Evolutionary conservation across 192 early-diverging fungal genomes (phyloP).

Genomic region (Coemansia sp.): DNA sequence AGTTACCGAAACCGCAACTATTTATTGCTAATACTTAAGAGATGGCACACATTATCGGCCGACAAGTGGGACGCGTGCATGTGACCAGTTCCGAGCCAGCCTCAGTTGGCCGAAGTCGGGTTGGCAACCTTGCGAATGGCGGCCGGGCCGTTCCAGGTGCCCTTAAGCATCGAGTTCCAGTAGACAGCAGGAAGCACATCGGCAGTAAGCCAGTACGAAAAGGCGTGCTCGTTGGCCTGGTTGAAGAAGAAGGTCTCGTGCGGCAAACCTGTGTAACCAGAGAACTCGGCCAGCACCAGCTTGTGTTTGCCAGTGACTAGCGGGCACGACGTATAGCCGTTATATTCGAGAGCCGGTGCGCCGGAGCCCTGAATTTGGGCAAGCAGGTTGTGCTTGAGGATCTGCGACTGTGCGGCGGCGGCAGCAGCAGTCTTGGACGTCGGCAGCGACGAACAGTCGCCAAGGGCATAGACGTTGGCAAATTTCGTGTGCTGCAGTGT

Average conservation of each 20-base stretch:
- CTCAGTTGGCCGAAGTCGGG: constrained; percentile 31
- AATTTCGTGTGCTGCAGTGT: constrained; percentile 78
- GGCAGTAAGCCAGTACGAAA: constrained; percentile 70
- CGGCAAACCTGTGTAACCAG: constrained; percentile 66
- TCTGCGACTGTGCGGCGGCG: constrained; percentile 73
- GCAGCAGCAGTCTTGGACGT: constrained; percentile 90
- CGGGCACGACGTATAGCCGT: constrained; percentile 83
- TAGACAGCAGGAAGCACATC: constrained; percentile 76
- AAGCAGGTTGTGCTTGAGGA: constrained; percentile 72
- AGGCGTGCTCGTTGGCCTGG: constrained; percentile 67
- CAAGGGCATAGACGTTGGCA: constrained; percentile 73
- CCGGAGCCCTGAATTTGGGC: constrained; percentile 54
- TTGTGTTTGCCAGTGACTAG: constrained; percentile 76
- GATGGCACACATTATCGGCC: no score
- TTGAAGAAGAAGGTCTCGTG: constrained; percentile 82
- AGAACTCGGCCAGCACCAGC: constrained; percentile 84
- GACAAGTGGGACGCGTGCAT: not conserved
- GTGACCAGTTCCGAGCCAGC: no score
- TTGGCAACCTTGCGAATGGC: constrained; percentile 59
- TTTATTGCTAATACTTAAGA: no score
- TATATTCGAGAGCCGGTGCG: constrained; percentile 57
- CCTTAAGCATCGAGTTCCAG: constrained; percentile 78
- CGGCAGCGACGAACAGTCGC: constrained; percentile 79
- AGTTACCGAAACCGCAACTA: no score
- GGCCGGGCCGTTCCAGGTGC: constrained; percentile 70